Percentiles rank a stretch among this genome's conserved stretches.
Evolutionary conservation across 2,329 filamentous ascomycete species (phyloP).

Genomic region (Metarhizium anisopliae): DNA sequence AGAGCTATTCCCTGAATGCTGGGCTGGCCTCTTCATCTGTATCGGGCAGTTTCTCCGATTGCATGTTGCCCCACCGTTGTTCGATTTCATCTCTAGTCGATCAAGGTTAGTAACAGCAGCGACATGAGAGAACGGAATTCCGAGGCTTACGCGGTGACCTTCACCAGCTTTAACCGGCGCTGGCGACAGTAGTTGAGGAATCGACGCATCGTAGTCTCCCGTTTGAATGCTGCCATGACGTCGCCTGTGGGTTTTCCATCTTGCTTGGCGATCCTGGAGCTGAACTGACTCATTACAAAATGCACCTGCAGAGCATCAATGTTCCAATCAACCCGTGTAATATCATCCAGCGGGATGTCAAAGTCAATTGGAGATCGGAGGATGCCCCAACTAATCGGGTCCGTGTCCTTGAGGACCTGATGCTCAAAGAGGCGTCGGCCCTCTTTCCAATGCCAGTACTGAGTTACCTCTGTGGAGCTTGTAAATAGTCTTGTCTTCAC

Average conservation of each 20-base stretch:
- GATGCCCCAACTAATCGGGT: slow-evolving; percentile 37
- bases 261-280: slow-evolving; percentile 13
- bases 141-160: slow-evolving; percentile 30
- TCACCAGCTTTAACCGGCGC: slow-evolving; percentile 32
- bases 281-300: slow-evolving; percentile 26
- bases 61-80: slow-evolving; percentile 24
- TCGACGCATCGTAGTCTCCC: slow-evolving; percentile 41
- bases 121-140: background rate
- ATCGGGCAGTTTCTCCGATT: slow-evolving; percentile 22
- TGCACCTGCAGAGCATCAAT: slow-evolving; percentile 31
- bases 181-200: slow-evolving; percentile 39
- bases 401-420: slow-evolving; percentile 39
- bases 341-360: slow-evolving; percentile 35
- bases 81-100: slow-evolving; percentile 26
- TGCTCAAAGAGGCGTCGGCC: slow-evolving; percentile 38
- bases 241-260: slow-evolving; percentile 32
- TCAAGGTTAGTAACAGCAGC: slow-evolving; percentile 10
- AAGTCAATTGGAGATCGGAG: slow-evolving; percentile 44
- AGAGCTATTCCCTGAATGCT: slow-evolving; percentile 16
- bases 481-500: slow-evolving; percentile 40
- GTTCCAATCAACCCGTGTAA: slow-evolving; percentile 37
- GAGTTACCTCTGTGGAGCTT: slow-evolving; percentile 37
- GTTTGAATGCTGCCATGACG: slow-evolving; percentile 42
- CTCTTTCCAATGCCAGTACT: slow-evolving; percentile 46
- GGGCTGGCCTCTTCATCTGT: slow-evolving; percentile 17